Evolutionary conservation across 495 filamentous ascomycete genomes (phyloP).

Genomic region (Aspergillus homomorphus): DNA sequence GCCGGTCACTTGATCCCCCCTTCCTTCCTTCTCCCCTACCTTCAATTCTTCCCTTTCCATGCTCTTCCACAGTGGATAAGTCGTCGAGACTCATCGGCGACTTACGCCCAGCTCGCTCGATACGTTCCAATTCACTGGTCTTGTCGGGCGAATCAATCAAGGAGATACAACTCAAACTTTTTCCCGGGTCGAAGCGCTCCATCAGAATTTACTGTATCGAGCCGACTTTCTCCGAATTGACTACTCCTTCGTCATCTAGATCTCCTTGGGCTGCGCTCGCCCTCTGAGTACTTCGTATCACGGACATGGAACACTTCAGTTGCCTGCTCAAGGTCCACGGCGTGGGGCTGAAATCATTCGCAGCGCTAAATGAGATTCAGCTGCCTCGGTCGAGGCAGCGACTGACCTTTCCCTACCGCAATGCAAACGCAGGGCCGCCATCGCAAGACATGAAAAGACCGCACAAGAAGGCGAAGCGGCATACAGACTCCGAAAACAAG

Average conservation of each 20-base stretch:
- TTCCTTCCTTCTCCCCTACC: not conserved
- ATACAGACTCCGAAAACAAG: not conserved
- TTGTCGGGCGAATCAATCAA: not conserved
- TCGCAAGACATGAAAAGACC: not conserved
- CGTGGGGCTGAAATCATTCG: not conserved
- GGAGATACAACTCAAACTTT: not conserved
- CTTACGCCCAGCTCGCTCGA: not conserved
- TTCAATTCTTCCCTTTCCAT: not conserved
- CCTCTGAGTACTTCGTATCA: not conserved
- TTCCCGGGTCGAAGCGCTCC: not conserved
- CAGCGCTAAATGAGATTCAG: not conserved
- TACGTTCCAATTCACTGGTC: not conserved
- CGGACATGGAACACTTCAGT: not conserved
- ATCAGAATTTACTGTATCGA: not conserved
- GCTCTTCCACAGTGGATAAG: not conserved
- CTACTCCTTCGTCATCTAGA: not conserved
- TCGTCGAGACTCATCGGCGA: not conserved
- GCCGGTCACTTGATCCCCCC: conserved; percentile 4
- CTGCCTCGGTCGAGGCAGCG: not conserved
- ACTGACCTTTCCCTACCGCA: not conserved
- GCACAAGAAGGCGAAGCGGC: not conserved
- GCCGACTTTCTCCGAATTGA: not conserved
- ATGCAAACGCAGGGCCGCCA: not conserved
- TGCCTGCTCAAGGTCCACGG: not conserved
- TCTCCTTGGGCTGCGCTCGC: not conserved